Evolutionary conservation across 208 protist species (phyloP), one percentile per base, ranked within the genome.

Genomic region (Herpetomonas tarakana): DNA sequence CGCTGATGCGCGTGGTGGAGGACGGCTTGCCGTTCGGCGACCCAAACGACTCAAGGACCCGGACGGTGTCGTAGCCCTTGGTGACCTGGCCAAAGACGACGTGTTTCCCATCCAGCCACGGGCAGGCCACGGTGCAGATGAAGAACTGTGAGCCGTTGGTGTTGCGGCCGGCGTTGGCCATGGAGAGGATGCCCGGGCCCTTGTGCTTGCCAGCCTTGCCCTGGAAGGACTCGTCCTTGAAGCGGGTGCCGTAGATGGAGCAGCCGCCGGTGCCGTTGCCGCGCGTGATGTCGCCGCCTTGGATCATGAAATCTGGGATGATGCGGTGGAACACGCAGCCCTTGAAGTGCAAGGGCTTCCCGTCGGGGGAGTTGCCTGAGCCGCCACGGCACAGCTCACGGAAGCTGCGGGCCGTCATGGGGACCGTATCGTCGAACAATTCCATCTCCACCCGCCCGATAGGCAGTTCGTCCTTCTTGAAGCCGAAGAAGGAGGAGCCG

Each of bases 101-200:
- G 76, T 99, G 97, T 65, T 97, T 97, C 44, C 88, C 85, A 58
- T 98, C 93, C 29, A 98, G 73, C 88, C 86, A 94, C 38, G 85
- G 73, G 59, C 81, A 91, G 11, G 77, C 58, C 1, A 86, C 81
- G 18, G 90, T 96, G 66, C 85, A 94, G 30, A 97, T 84, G 68
- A 96, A 97, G 71, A 97, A 97, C 83, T 97, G 92, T 21, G 88
- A 95, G 41, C 93, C 93, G 61, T 97, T 97, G 21, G 91, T 97
- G 68, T 94, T 91, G 22, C 76, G 83, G 18, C 92, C 92, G 14
- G 88, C 86, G 65, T 97, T 97, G 44, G 93, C 93, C 93, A 97
- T 97, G 51, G 88, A 95, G 22, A 97, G 73, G 29, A 97, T 72
- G 22, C 90, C 88, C 1, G 89, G 74, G 0, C 68, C 86, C 54